Conservation (phyloP, 2,329 filamentous ascomycete genomes). For the Ascochyta pisi region DNA sequence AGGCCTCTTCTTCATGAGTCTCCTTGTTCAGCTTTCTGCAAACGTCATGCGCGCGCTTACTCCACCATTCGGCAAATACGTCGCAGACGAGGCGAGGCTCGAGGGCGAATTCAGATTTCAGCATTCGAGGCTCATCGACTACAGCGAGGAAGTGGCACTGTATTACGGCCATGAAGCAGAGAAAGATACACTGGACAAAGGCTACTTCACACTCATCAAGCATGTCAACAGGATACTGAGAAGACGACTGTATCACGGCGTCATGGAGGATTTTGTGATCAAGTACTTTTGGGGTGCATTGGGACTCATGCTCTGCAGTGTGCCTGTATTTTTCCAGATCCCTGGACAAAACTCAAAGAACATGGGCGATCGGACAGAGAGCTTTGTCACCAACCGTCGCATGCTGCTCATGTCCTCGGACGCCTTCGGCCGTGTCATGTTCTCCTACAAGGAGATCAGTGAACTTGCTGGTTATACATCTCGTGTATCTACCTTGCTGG, state of each 20-base stretch:
- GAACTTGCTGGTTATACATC: conserved; percentile 96
- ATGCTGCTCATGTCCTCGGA: conserved; percentile 94
- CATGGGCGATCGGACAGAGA: conserved; percentile 73
- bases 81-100: conserved; percentile 91
- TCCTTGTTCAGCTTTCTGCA: conserved; percentile 91
- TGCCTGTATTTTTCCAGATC: conserved; percentile 94
- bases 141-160: conserved; percentile 91
- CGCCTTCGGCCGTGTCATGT: conserved; percentile 55
- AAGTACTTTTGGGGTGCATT: conserved; percentile 99
- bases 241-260: conserved; percentile 91
- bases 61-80: conserved; percentile 95
- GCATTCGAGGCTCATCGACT: conserved; percentile 92
- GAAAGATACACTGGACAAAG: conserved; percentile 95
- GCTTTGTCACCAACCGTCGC: conserved; percentile 91
- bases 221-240: conserved; percentile 96
- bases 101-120: conserved; percentile 97
- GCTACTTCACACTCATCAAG: conserved; percentile 98
- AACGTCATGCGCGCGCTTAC: conserved; percentile 93
- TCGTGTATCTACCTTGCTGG: conserved; percentile 84
- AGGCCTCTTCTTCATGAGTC: conserved; percentile 91
- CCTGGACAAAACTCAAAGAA: conserved; percentile 64
- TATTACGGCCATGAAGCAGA: conserved; percentile 92
- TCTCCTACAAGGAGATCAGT: conserved; percentile 78
- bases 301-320: conserved; percentile 87
- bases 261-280: conserved; percentile 99